These are phyloP conservation scores for Atkinsonella texensis DNA, from an alignment of 2,329 filamentous ascomycete genomes.

Conservation along the genomic window DNA sequence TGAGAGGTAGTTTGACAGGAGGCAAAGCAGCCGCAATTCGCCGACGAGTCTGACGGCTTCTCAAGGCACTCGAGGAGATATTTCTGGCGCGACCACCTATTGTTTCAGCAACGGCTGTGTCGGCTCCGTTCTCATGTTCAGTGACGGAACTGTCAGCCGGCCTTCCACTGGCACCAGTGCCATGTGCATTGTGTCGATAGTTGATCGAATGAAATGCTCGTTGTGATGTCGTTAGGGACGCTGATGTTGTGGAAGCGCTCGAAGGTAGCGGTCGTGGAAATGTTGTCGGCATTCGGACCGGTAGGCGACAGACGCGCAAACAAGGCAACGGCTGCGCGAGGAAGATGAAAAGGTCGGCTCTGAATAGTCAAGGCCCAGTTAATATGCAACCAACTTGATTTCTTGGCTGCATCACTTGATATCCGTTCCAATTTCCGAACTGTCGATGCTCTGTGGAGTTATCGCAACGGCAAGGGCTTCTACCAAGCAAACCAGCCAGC, in stretches of 20 bases:
- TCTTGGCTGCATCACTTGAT: not conserved
- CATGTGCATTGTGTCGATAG: slow-evolving; percentile 8
- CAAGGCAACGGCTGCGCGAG: not conserved
- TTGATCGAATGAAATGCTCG: slow-evolving; percentile 14
- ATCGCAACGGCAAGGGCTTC: no score
- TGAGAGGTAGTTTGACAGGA: slow-evolving; percentile 41
- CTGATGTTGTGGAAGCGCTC: slow-evolving; percentile 14
- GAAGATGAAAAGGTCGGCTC: not conserved
- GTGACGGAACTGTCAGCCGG: slow-evolving; percentile 16
- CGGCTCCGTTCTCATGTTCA: slow-evolving; percentile 16
- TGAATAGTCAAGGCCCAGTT: not conserved
- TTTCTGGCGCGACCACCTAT: slow-evolving; percentile 16
- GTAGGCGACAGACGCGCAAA: slow-evolving; percentile 7
- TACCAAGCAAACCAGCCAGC: not conserved
- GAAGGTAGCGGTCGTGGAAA: slow-evolving; percentile 18
- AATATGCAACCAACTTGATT: not conserved
- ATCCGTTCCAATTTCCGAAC: not conserved
- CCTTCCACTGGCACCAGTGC: slow-evolving; percentile 14
- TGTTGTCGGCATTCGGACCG: slow-evolving; percentile 19
- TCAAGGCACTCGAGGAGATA: slow-evolving; percentile 15
- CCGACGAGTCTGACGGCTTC: slow-evolving; percentile 20
- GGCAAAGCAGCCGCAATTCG: slow-evolving; percentile 30
- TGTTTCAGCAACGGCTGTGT: slow-evolving; percentile 17
- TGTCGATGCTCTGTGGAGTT: not conserved
- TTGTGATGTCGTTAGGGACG: slow-evolving; percentile 10